Evolutionary conservation across 1,284 basidiomycete species (phyloP), one percentile per base, ranked within the genome.

Genomic region (Exobasidium cylindrosporum): DNA sequence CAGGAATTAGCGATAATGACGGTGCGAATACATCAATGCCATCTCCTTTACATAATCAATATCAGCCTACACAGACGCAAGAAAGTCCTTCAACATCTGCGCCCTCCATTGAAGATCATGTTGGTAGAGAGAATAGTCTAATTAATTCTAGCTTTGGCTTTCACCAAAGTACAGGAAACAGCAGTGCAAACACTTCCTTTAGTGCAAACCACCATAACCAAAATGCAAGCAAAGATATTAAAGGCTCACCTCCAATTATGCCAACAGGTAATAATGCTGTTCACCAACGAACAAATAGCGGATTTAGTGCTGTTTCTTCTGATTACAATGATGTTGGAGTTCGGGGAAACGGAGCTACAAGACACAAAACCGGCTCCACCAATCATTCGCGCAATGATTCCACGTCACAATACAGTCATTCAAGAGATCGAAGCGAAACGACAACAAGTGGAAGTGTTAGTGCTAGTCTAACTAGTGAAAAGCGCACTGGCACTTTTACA

Each of bases 1-100:
- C 73, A 17, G 71, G 74, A 11, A 62, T 59, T 44, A 32, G 40
- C 24, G 26, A 29, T 7, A 4, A 28, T 28, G 47, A 21, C 47
- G 26, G 26, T 23, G 47, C 3, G 26, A 50, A 26, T 24, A 50
- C 26, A 6, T 47, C 17, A 47, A 21, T 40, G 35, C 10, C 35
- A 40, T 40, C 35, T 17, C 17, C 35, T 7, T 17, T 40, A 40
- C 35, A 17, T 17, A 40, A 40, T 10, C 35, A 17, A 17, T 40
- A 40, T 40, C n/a, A n/a, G n/a, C n/a, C n/a, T n/a, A n/a, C n/a
- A n/a, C n/a, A n/a, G n/a, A 10, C 35, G 17, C 7, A 7, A 40
- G 35, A 40, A 17, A 17, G 17, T 7, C 35, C 35, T 10, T 7
- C 17, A 7, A 40, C 35, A 7, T 7, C 35, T 40, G 35, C 35